Base-by-base conservation (phyloP, 1,284 basidiomycete species). In the Microstroma glucosiphilum region DNA sequence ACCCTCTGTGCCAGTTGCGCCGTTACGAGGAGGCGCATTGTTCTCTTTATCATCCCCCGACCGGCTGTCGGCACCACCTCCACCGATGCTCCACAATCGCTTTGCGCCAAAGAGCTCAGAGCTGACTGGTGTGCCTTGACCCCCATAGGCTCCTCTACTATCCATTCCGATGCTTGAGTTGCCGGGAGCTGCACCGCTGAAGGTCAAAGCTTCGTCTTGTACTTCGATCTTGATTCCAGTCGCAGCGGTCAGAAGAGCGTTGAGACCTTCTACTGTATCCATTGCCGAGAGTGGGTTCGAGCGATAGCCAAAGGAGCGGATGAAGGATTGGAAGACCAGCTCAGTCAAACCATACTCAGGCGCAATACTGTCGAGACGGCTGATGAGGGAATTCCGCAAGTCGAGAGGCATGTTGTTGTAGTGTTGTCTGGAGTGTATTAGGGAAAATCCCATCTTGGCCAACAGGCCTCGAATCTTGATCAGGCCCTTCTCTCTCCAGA, bases 401-500 rank as follows among this genome's bases (percentile, higher is more conserved):
- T 92, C 89, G 80, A 92, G 88, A 73, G 96, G 92, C 96, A 99
- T 99, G 77, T 98, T 92, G 0, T 88, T 83, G 76, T 91, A 96
- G 1, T 89, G 85, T 76, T 99, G 94, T 70, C 96, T 91, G 21
- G 91, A 94, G 77, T 98, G 92, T 2, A 85, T 84, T 64, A 97
- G 86, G 0, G 93, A 94, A 78, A 96, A 93, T 1, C 96, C 96
- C 92, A 99, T 99, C 83, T 98, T 98, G 26, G 96, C 96, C 40
- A 99, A 82, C 63, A 99, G 82, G 0, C 93, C 93, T 1, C 89
- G 91, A 58, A 99, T 81, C 66, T 88, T 86, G 77, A 91, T 92
- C 63, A 89, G 84, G 2, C 96, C 96, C 59, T 87, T 86, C 78
- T 98, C 94, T 74, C 90, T 90, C 96, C 96, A 98, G 58, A 96